Evolutionary conservation across 768 basidiomycete genomes (phyloP).

Genomic region (Erythrobasidium yunnanense): DNA sequence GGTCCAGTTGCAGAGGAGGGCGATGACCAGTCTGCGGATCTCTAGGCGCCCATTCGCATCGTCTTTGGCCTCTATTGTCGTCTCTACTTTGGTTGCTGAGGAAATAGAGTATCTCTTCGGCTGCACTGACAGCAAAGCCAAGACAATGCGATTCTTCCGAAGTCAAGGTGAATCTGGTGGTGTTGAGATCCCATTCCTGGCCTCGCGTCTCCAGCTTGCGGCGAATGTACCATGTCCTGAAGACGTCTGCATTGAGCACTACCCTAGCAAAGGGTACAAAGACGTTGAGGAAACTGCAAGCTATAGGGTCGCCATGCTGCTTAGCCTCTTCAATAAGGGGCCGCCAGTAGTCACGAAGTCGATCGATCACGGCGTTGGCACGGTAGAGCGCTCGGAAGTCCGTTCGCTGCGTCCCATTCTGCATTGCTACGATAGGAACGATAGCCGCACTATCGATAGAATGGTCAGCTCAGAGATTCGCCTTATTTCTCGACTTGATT

Average conservation of each 20-base stretch:
- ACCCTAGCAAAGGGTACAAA: conserved; percentile 16
- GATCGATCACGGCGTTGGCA: conserved; percentile 12
- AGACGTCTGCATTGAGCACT: conserved; percentile 23
- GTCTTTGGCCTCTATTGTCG: background rate
- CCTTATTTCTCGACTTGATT: background rate
- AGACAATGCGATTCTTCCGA: conserved; percentile 22
- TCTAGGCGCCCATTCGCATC: conserved; percentile 10
- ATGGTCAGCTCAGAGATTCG: background rate
- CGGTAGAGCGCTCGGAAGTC: conserved; percentile 24
- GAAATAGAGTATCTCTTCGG: conserved; percentile 24
- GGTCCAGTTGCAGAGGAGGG: conserved; percentile 13
- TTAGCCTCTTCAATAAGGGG: conserved; percentile 18
- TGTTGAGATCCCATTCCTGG: background rate
- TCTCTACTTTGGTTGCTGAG: background rate
- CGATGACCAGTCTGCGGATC: conserved; percentile 9
- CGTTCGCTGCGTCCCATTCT: background rate
- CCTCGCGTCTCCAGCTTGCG: background rate
- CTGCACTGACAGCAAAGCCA: conserved; percentile 18
- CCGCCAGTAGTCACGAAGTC: background rate
- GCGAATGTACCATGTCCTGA: conserved; percentile 22
- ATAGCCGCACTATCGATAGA: conserved; percentile 12
- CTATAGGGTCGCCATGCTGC: background rate
- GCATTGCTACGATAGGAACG: conserved; percentile 24
- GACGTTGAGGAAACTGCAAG: conserved; percentile 4
- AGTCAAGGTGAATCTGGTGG: background rate